These are phyloP conservation scores for Serendipita vermifera DNA, from an alignment of 768 basidiomycete species.

Conservation along the genomic window DNA sequence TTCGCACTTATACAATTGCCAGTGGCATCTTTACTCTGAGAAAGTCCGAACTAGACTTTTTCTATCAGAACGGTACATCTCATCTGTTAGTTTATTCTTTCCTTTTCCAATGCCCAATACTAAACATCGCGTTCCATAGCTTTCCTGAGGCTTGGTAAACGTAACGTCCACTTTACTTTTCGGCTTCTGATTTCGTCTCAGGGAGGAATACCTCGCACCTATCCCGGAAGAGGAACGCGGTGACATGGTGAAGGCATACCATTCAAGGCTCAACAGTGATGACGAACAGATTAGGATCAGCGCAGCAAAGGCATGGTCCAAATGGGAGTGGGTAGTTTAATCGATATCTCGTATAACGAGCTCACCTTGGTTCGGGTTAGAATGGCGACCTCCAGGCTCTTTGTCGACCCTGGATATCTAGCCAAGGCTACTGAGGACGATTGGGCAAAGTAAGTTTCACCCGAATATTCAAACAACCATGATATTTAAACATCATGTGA, in stretches of 20 bases:
- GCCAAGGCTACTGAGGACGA: slow-evolving; percentile 55
- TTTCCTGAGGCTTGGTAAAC: slow-evolving; percentile 80
- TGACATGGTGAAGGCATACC: slow-evolving; percentile 76
- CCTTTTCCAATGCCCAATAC: background rate
- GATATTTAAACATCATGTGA: slow-evolving; percentile 9
- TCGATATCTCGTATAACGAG: background rate
- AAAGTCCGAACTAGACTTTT: slow-evolving; percentile 75
- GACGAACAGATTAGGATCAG: slow-evolving; percentile 50
- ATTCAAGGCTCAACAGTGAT: slow-evolving; percentile 56
- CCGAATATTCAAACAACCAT: background rate
- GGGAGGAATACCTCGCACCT: slow-evolving; percentile 71
- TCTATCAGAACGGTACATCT: slow-evolving; percentile 79
- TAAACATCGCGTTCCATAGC: slow-evolving; percentile 12
- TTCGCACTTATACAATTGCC: background rate
- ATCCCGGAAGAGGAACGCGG: slow-evolving; percentile 70
- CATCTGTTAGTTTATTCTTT: slow-evolving; percentile 32
- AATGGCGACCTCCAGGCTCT: slow-evolving; percentile 70
- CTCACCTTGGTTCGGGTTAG: slow-evolving; percentile 25
- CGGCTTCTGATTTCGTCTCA: slow-evolving; percentile 23
- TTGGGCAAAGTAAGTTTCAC: slow-evolving; percentile 52
- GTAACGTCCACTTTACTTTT: background rate
- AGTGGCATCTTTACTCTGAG: slow-evolving; percentile 85
- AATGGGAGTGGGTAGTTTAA: slow-evolving; percentile 63
- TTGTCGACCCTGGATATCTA: slow-evolving; percentile 54
- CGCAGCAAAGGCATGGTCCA: slow-evolving; percentile 78